These are phyloP conservation scores for Fusarium irregulare DNA, from an alignment of 2,329 filamentous ascomycete genomes.

Conservation along the genomic window DNA sequence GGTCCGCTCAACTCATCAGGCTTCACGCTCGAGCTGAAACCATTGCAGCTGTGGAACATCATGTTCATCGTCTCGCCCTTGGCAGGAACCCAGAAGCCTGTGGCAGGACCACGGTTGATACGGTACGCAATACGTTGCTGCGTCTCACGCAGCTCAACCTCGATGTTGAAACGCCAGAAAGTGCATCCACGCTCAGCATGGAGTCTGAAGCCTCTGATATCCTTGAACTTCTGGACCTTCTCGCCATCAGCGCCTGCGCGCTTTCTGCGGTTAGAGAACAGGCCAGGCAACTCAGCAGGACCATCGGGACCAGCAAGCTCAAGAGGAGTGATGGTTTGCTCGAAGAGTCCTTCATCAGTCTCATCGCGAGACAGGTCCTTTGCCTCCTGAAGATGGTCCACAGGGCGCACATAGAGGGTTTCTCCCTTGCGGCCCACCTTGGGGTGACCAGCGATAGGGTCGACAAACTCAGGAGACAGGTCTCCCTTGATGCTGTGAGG, in stretches of 20 bases:
- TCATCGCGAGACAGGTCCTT: constrained; percentile 84
- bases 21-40: constrained; percentile 85
- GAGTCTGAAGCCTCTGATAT: constrained; percentile 83
- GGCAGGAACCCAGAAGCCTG: constrained; percentile 94
- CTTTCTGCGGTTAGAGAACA: constrained; percentile 65
- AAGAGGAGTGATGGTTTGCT: constrained; percentile 68
- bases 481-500: constrained; percentile 74
- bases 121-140: constrained; percentile 94
- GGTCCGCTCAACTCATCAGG: constrained; percentile 87
- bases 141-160: constrained; percentile 81
- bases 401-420: constrained; percentile 87
- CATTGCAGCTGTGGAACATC: constrained; percentile 99
- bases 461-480: constrained; percentile 83
- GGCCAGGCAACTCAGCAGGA: constrained; percentile 61
- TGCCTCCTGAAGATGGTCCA: constrained; percentile 84
- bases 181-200: constrained; percentile 89
- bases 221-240: constrained; percentile 81
- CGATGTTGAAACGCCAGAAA: constrained; percentile 97
- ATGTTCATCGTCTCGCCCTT: constrained; percentile 92
- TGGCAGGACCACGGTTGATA: constrained; percentile 89
- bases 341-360: constrained; percentile 85
- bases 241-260: constrained; percentile 77
- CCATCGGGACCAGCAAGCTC: constrained; percentile 58
- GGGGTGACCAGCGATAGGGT: constrained; percentile 87
- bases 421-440: constrained; percentile 88